phyloP scores from a whole-genome alignment of 352 stramenopile genomes.

The Hyaloperonospora brassicae region DNA sequence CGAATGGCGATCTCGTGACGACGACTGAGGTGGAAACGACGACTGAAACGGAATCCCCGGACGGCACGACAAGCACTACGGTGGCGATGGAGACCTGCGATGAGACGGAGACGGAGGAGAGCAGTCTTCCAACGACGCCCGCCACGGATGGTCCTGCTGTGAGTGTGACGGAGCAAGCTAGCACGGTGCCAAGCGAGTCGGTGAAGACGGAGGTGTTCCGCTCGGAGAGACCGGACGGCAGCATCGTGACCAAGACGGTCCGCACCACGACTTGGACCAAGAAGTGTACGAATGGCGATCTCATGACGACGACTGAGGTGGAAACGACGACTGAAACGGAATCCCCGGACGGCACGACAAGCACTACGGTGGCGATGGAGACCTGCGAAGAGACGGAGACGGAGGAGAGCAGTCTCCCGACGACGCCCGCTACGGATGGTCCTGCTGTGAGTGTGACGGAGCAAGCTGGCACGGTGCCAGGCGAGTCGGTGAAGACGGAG shows the following conservation, averaged over 20 bases:
- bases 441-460: slow-evolving; percentile 3
- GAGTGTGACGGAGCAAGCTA: slow-evolving; percentile 14
- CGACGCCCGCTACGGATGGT: too few relatives aligned
- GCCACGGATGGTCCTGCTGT: not conserved
- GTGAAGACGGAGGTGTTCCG: slow-evolving; percentile 19
- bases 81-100: slow-evolving; percentile 13
- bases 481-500: too few relatives aligned
- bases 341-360: not conserved
- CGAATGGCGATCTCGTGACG: slow-evolving; percentile 8
- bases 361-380: not conserved
- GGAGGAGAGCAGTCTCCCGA: not conserved
- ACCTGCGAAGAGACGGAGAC: slow-evolving; percentile 1
- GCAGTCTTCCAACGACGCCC: too few relatives aligned
- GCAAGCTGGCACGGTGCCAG: slow-evolving; percentile 3
- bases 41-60: slow-evolving; percentile 12
- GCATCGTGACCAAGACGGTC: slow-evolving; percentile 22
- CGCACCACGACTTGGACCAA: slow-evolving; percentile 18
- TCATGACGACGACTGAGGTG: slow-evolving; percentile 15
- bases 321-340: slow-evolving; percentile 16
- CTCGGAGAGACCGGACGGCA: slow-evolving; percentile 15
- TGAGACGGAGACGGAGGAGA: slow-evolving; percentile 14
- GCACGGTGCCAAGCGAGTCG: slow-evolving; percentile 5
- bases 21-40: slow-evolving; percentile 16
- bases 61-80: slow-evolving; percentile 12
- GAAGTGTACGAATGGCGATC: slow-evolving; percentile 11